These are phyloP conservation scores for Podila clonocystis DNA, from an alignment of 192 early-diverging fungal species.

Conservation along the genomic window DNA sequence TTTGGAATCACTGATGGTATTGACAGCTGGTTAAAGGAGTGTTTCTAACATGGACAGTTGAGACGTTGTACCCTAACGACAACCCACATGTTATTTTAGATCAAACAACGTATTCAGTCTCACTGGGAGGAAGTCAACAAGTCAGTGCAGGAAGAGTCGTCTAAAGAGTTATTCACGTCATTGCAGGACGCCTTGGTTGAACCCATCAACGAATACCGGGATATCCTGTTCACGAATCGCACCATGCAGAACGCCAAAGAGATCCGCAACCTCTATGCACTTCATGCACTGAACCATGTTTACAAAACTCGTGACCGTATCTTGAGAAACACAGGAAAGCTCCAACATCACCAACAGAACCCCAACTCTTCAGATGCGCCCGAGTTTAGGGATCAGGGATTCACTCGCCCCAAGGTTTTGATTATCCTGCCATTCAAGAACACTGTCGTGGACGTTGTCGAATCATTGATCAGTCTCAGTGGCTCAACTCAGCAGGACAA, in stretches of 20 bases:
- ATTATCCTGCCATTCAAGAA: conserved; percentile 92
- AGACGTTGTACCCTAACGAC: background rate
- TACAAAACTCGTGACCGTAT: conserved; percentile 81
- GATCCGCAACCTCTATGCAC: conserved; percentile 74
- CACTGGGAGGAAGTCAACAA: conserved; percentile 41
- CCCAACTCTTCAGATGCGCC: conserved; percentile 40
- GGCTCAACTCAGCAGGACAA: conserved; percentile 89
- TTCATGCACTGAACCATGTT: conserved; percentile 95
- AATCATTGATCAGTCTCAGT: conserved; percentile 77
- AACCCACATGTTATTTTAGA: background rate
- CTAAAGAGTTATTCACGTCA: conserved; percentile 52
- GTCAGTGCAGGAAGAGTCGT: conserved; percentile 12
- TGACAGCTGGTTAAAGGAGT: background rate
- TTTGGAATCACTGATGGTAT: conserved; percentile 30
- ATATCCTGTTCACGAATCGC: conserved; percentile 78
- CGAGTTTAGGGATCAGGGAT: conserved; percentile 95
- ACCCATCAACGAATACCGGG: conserved; percentile 77
- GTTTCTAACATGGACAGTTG: too few relatives aligned
- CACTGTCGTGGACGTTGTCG: conserved; percentile 80
- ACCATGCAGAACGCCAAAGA: conserved; percentile 69
- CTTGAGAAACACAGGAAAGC: conserved; percentile 82
- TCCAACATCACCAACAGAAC: conserved; percentile 67
- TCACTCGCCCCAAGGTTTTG: conserved; percentile 92
- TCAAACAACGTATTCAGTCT: conserved; percentile 48
- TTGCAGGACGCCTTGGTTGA: conserved; percentile 70